phyloP scores from a whole-genome alignment of 2,329 filamentous ascomycete genomes.

The Diaporthe capsici region DNA sequence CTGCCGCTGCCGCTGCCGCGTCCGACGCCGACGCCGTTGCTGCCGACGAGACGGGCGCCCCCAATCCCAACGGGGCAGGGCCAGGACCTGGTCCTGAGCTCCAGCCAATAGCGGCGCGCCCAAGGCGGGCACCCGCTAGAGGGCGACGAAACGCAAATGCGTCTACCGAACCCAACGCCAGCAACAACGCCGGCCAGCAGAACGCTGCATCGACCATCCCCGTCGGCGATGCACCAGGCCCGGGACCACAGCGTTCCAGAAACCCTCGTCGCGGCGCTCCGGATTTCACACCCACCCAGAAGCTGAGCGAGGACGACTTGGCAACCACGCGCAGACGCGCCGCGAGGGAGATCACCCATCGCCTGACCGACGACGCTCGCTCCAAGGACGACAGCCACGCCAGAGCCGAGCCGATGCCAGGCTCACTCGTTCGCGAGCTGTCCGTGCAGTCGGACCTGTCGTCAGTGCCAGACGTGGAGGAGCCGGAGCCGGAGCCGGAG shows the following conservation, averaged over 20 bases:
- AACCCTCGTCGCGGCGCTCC: constrained; percentile 39
- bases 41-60: constrained; percentile 23
- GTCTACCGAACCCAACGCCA: constrained; percentile 33
- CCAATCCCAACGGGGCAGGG: constrained; percentile 18
- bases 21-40: neutral
- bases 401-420: constrained; percentile 28
- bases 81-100: constrained; percentile 30
- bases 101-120: constrained; percentile 40
- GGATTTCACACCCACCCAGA: constrained; percentile 39
- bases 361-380: constrained; percentile 35
- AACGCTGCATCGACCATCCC: constrained; percentile 27
- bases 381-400: constrained; percentile 33
- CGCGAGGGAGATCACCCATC: constrained; percentile 32
- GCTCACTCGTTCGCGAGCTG: constrained; percentile 3
- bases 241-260: constrained; percentile 32
- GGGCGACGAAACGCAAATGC: constrained; percentile 38
- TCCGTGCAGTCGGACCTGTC: constrained; percentile 38
- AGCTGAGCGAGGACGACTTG: constrained; percentile 37
- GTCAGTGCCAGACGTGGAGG: constrained; percentile 43
- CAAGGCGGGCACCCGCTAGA: constrained; percentile 40
- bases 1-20: neutral
- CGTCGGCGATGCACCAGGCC: constrained; percentile 9
- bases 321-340: constrained; percentile 29
- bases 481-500: constrained; percentile 21
- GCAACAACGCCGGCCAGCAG: constrained; percentile 28